A percentile compares a stretch with the other conserved stretches of the same genome.
phyloP scores from a whole-genome alignment of 192 early-diverging fungal genomes.

The Coemansia sp. region DNA sequence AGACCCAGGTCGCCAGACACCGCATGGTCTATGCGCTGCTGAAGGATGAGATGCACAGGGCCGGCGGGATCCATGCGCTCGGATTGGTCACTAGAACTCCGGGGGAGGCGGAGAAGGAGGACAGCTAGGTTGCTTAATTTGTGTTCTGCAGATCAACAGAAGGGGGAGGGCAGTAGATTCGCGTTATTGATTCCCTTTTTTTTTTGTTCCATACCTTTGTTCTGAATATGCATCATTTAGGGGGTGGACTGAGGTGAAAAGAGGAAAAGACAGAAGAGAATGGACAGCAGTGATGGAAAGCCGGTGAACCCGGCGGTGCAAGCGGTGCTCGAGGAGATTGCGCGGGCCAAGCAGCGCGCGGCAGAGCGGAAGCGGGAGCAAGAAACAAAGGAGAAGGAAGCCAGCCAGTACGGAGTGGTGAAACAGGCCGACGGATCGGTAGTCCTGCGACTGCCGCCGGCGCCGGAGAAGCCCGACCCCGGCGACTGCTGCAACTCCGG shows the following conservation, averaged over 20 bases:
- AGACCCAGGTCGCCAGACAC: constrained; percentile 63
- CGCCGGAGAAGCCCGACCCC: constrained; percentile 23
- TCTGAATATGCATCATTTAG: too few species aligned
- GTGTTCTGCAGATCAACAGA: too few species aligned
- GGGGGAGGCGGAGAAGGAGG: constrained; percentile 41
- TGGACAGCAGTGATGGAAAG: not conserved
- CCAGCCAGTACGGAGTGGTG: constrained; percentile 15
- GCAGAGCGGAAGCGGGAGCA: constrained; percentile 13
- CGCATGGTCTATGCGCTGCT: constrained; percentile 71
- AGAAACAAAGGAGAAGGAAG: not conserved
- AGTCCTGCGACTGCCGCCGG: constrained; percentile 29
- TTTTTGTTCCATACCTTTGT: too few species aligned
- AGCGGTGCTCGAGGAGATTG: constrained; percentile 34
- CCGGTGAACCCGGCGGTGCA: constrained; percentile 32
- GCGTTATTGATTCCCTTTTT: too few species aligned
- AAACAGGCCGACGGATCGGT: constrained; percentile 4
- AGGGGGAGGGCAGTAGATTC: too few species aligned
- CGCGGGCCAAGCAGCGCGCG: constrained; percentile 29
- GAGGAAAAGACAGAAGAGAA: not conserved
- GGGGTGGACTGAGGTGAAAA: too few species aligned
- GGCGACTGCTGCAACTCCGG: constrained; percentile 51
- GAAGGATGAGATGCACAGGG: constrained; percentile 66
- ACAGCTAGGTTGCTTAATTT: too few species aligned
- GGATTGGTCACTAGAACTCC: constrained; percentile 77
- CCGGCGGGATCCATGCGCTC: constrained; percentile 77